Evolutionary conservation across 2,329 filamentous ascomycete genomes (phyloP).

Genomic region (Ophiostoma fasciatum): DNA sequence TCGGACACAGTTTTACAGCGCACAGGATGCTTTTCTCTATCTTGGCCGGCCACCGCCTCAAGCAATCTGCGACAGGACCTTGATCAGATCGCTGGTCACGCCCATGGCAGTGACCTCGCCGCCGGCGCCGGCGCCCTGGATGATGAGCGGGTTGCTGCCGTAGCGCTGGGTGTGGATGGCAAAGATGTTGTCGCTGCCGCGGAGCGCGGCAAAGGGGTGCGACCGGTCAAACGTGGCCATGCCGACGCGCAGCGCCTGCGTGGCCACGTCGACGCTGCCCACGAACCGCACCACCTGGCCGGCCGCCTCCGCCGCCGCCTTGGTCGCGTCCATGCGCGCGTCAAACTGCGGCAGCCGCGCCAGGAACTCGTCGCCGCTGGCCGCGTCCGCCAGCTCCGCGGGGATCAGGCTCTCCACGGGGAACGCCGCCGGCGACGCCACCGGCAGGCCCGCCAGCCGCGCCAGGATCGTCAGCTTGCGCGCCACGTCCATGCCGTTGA

Average conservation of each 20-base stretch:
- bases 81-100: constrained; percentile 83
- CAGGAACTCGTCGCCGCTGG: constrained; percentile 76
- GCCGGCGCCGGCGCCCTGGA: constrained; percentile 88
- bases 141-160: constrained; percentile 75
- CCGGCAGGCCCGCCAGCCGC: constrained; percentile 63
- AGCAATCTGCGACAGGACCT: constrained; percentile 61
- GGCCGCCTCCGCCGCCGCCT: constrained; percentile 68
- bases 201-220: constrained; percentile 83
- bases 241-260: constrained; percentile 76
- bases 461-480: constrained; percentile 92
- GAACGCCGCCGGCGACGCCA: constrained; percentile 76
- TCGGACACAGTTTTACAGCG: too few species aligned
- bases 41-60: constrained; percentile 7
- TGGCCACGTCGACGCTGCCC: constrained; percentile 77
- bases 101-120: constrained; percentile 97
- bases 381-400: constrained; percentile 61
- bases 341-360: constrained; percentile 69
- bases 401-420: constrained; percentile 91
- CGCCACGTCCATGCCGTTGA: constrained; percentile 85
- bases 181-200: constrained; percentile 98
- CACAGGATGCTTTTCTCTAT: too few species aligned
- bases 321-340: constrained; percentile 74
- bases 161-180: constrained; percentile 97
- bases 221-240: constrained; percentile 77
- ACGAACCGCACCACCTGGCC: constrained; percentile 92